These are phyloP conservation scores for Leishmania turanica DNA, from an alignment of 208 protist genomes.

Conservation along the genomic window DNA sequence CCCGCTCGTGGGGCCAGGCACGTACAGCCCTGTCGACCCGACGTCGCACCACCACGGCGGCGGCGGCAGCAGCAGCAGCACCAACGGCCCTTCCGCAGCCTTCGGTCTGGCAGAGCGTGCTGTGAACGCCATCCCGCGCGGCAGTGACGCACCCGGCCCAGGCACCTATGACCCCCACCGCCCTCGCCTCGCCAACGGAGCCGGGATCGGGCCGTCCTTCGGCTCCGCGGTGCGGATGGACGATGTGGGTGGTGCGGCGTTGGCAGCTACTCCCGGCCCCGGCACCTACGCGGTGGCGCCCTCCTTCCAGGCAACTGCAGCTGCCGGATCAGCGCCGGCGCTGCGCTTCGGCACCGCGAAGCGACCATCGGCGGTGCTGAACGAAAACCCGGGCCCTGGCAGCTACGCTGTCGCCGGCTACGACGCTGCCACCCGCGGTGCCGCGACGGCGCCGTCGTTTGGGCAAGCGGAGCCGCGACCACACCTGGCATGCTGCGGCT, in stretches of 20 bases:
- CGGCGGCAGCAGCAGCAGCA: not conserved
- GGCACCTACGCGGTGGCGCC: conserved; percentile 22
- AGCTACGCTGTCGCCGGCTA: conserved; percentile 16
- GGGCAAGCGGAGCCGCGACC: conserved; percentile 6
- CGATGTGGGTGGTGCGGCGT: not conserved
- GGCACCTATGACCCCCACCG: conserved; percentile 19
- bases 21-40: conserved; percentile 12
- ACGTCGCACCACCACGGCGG: not conserved
- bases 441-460: not conserved
- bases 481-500: not conserved
- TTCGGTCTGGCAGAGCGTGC: conserved; percentile 8
- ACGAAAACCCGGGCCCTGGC: conserved; percentile 31
- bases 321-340: not conserved
- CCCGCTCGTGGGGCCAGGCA: conserved; percentile 28
- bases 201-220: not conserved
- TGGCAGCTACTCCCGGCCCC: conserved; percentile 16
- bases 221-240: conserved; percentile 9
- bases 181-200: not conserved
- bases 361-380: conserved; percentile 9
- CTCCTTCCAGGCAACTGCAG: conserved; percentile 5
- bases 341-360: not conserved
- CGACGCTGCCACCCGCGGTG: not conserved
- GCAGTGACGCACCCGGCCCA: conserved; percentile 17
- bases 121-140: conserved; percentile 3
- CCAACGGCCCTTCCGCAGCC: not conserved